Evolutionary conservation across 129 eudicot species (phyloP), one percentile per base, ranked within the genome.

Genomic region (Centella asiatica): DNA sequence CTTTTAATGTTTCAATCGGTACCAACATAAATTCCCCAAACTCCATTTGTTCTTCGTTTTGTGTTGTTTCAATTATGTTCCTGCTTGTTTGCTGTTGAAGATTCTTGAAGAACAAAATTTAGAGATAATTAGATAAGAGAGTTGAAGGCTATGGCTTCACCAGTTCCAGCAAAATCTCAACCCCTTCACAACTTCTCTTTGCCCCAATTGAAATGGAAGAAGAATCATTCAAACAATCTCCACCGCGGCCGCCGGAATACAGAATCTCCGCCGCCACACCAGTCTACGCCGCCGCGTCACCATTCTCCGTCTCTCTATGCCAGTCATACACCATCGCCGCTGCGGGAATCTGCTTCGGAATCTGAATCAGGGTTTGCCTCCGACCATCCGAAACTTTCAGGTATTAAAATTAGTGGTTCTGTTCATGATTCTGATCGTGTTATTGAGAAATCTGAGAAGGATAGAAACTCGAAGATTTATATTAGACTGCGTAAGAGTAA

Each of bases 141-240:
- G n/a, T n/a, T n/a, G n/a, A n/a, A n/a, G n/a, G 5, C 10, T 2
- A 62, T 62, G 67, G 37, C 67, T 3, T 62, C 95, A 4, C 82
- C 87, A 0, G 80, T 44, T 24, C 89, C 95, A 13, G 79, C 73
- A 24, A 86, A 86, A 68, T 74, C 90, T 23, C 87, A 83, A 48
- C 87, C 86, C n/a, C 83, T 83, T 4, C 95, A 86, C 78, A 86
- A 86, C 75, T 86, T 86, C 60, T 60, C 80, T 4, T 70, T 86
- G 19, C 82, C 90, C 18, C 81, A 69, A 50, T 72, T 83, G 58
- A 86, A 78, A 65, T 86, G 95, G 95, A 77, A 80, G 67, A 86
- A 81, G 58, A 66, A 62, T 7, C 23, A 57, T 37, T 5, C 71
- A 13, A 37, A 62, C 77, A 60, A 76, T 60, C 83, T 64, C 70